A percentile compares a stretch with the other conserved stretches of the same genome.
phyloP scores from a whole-genome alignment of 148 eudicot species.

The Rhododendron mucronatum region DNA sequence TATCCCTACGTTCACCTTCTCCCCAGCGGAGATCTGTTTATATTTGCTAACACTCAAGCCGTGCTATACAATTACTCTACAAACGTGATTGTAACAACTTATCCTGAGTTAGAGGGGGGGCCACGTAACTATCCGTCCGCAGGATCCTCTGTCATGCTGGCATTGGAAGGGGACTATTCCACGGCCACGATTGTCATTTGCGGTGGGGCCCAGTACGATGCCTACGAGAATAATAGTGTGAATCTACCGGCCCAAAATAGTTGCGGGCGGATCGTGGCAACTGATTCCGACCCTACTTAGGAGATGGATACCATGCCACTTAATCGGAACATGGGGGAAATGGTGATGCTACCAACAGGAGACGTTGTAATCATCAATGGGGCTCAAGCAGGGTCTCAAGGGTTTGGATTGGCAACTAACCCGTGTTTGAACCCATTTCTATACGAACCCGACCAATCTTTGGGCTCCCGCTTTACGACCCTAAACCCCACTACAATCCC shows the following conservation, averaged over 20 bases:
- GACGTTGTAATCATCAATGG: not conserved
- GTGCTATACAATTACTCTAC: constrained; percentile 46
- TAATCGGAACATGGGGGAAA: not conserved
- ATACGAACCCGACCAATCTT: constrained; percentile 60
- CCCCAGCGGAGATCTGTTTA: constrained; percentile 61
- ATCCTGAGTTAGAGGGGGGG: constrained; percentile 67
- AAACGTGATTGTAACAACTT: constrained; percentile 26
- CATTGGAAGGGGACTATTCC: constrained; percentile 57
- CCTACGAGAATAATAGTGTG: constrained; percentile 41
- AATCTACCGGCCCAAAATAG: constrained; percentile 59
- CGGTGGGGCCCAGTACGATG: constrained; percentile 82
- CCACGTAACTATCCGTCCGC: constrained; percentile 90
- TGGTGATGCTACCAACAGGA: not conserved
- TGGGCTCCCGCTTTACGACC: constrained; percentile 74
- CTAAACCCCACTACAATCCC: constrained; percentile 61
- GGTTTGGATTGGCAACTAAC: constrained; percentile 61
- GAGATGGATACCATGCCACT: constrained; percentile 31
- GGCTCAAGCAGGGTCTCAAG: constrained; percentile 54
- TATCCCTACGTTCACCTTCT: constrained; percentile 86
- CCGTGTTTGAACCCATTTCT: constrained; percentile 64
- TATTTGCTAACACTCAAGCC: constrained; percentile 69
- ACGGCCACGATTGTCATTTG: constrained; percentile 64
- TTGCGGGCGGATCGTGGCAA: constrained; percentile 36
- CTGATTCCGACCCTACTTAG: not conserved
- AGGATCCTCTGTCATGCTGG: constrained; percentile 82